These are phyloP conservation scores for Populus ilicifolia DNA, from an alignment of 345 rosid species.

Conservation along the genomic window DNA sequence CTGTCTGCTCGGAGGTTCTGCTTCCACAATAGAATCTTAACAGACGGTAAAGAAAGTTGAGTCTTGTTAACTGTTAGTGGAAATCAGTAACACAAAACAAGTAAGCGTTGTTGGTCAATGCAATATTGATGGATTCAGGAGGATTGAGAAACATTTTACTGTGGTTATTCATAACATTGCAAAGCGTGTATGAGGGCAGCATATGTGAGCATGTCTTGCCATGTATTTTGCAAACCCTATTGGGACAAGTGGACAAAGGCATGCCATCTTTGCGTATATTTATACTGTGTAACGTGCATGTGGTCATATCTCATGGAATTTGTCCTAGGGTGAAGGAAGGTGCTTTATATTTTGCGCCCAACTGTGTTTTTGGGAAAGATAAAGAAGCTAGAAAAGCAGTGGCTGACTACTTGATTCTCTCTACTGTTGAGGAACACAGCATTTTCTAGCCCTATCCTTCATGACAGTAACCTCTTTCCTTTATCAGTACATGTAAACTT, in stretches of 20 bases:
- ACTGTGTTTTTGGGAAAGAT: background rate
- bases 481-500: slow-evolving; percentile 16
- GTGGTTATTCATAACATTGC: background rate
- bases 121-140: background rate
- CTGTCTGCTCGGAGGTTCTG: background rate
- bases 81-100: background rate
- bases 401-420: slow-evolving; percentile 18
- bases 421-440: slow-evolving; percentile 1
- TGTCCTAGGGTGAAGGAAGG: slow-evolving; percentile 2
- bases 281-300: slow-evolving; percentile 4
- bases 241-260: background rate
- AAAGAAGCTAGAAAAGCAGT: slow-evolving; percentile 1
- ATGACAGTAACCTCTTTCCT: slow-evolving; percentile 44
- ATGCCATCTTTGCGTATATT: background rate
- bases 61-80: background rate
- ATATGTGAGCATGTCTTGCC: background rate
- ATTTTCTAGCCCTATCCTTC: slow-evolving; percentile 34
- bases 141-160: background rate
- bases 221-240: background rate
- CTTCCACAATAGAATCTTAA: background rate
- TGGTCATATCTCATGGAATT: slow-evolving; percentile 2
- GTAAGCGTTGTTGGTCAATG: background rate
- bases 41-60: background rate
- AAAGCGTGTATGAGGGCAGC: background rate
- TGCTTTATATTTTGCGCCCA: slow-evolving; percentile 8